phyloP scores from a whole-genome alignment of 768 basidiomycete species.

The Xerocomus spinulosus region DNA sequence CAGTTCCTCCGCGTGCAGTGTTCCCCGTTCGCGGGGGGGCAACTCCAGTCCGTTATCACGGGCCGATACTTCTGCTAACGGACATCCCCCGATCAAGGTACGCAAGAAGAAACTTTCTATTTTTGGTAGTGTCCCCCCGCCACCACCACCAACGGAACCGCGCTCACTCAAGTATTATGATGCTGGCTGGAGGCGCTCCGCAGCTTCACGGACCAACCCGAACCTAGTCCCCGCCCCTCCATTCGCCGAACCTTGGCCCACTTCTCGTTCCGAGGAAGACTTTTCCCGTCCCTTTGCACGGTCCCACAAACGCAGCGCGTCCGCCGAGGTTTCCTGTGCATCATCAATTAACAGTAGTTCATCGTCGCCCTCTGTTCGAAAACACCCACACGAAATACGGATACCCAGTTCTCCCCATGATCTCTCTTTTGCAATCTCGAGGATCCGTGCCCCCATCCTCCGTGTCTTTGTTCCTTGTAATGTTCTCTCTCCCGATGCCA shows the following conservation, averaged over 20 bases:
- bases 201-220: slow-evolving; percentile 1
- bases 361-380: slow-evolving; percentile 20
- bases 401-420: slow-evolving; percentile 50
- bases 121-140: slow-evolving; percentile 36
- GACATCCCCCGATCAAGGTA: slow-evolving; percentile 10
- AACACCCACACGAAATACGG: slow-evolving; percentile 10
- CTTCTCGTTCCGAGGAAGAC: slow-evolving; percentile 39
- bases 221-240: slow-evolving; percentile 5
- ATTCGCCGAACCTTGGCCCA: slow-evolving; percentile 23
- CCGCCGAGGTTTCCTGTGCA: slow-evolving; percentile 43
- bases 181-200: slow-evolving; percentile 45
- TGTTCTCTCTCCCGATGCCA: slow-evolving; percentile 39
- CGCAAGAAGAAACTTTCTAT: slow-evolving; percentile 32
- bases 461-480: slow-evolving; percentile 74
- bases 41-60: slow-evolving; percentile 23
- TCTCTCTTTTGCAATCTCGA: slow-evolving; percentile 53
- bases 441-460: slow-evolving; percentile 64
- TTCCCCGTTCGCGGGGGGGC: slow-evolving; percentile 4
- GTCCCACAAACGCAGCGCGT: slow-evolving; percentile 40
- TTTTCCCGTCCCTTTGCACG: slow-evolving; percentile 28
- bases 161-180: slow-evolving; percentile 44
- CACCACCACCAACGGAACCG: slow-evolving; percentile 46
- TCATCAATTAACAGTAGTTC: slow-evolving; percentile 30
- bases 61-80: slow-evolving; percentile 4
- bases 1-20: slow-evolving; percentile 1